A percentile compares a stretch with the other conserved stretches of the same genome.
Evolutionary conservation across 2,329 filamentous ascomycete genomes (phyloP).

Genomic region (Xylariaceae sp.): DNA sequence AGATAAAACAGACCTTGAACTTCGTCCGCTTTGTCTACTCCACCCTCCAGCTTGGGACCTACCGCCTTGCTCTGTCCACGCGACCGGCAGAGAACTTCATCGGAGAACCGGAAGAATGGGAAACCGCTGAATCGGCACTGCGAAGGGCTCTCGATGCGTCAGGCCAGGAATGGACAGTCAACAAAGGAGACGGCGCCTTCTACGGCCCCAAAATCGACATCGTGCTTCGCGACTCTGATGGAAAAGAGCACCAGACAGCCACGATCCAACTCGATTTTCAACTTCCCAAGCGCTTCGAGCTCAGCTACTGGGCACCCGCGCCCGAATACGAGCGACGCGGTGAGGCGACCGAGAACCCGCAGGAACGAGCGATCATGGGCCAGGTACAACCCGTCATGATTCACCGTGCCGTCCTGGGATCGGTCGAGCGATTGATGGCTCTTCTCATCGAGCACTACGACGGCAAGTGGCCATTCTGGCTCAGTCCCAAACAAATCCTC

Average conservation of each 20-base stretch:
- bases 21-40: slow-evolving; percentile 47
- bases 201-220: slow-evolving; percentile 93
- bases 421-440: slow-evolving; percentile 80
- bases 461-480: slow-evolving; percentile 83
- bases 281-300: slow-evolving; percentile 74
- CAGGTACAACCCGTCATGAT: slow-evolving; percentile 73
- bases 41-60: slow-evolving; percentile 70
- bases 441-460: slow-evolving; percentile 80
- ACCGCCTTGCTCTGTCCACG: slow-evolving; percentile 75
- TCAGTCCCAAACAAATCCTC: slow-evolving; percentile 75
- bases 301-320: slow-evolving; percentile 70
- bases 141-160: slow-evolving; percentile 60
- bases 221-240: slow-evolving; percentile 73
- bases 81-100: slow-evolving; percentile 75
- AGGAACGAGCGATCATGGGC: slow-evolving; percentile 51
- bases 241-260: slow-evolving; percentile 84
- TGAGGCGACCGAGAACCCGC: slow-evolving; percentile 47
- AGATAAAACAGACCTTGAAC: slow-evolving; percentile 44
- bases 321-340: slow-evolving; percentile 59
- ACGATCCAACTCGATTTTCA: slow-evolving; percentile 91
- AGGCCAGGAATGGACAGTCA: slow-evolving; percentile 69
- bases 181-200: slow-evolving; percentile 82
- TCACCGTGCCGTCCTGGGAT: slow-evolving; percentile 81
- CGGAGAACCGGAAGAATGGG: slow-evolving; percentile 65
- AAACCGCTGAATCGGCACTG: slow-evolving; percentile 66